Evolutionary conservation across 108 stramenopile species (phyloP).

Genomic region (Chaetoceros tenuissimus): DNA sequence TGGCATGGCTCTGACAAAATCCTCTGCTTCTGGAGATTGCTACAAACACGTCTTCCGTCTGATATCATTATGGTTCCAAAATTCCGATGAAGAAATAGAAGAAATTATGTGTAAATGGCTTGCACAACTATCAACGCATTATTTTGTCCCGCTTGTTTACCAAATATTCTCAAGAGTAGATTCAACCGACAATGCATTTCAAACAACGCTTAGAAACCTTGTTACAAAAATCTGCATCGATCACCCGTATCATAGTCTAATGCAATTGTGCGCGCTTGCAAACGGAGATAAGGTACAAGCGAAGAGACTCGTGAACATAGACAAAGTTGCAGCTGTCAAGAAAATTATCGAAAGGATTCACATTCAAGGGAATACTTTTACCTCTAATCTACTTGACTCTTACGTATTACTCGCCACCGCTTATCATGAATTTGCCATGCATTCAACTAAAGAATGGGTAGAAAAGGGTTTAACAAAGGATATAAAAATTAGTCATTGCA

Average conservation of each 20-base stretch:
- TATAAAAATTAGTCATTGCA: conserved; percentile 24
- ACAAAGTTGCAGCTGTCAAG: conserved; percentile 52
- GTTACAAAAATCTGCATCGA: conserved; percentile 63
- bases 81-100: conserved; percentile 12
- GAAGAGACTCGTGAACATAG: conserved; percentile 36
- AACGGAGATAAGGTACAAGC: conserved; percentile 51
- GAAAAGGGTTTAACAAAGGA: conserved; percentile 18
- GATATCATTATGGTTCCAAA: conserved; percentile 69
- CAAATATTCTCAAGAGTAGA: conserved; percentile 85
- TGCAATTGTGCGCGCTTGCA: conserved; percentile 64
- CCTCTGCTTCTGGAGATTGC: conserved; percentile 26
- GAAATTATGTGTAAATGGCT: conserved; percentile 11
- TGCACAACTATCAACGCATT: conserved; percentile 47
- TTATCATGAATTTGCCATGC: conserved; percentile 63
- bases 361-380: conserved; percentile 26
- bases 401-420: conserved; percentile 40
- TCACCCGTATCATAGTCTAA: conserved; percentile 82
- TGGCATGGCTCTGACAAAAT: conserved; percentile 36
- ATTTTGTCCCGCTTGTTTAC: conserved; percentile 73
- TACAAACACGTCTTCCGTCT: conserved; percentile 59
- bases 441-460: conserved; percentile 15
- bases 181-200: conserved; percentile 24
- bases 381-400: conserved; percentile 40
- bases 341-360: conserved; percentile 32
- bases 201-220: conserved; percentile 43